These are phyloP conservation scores for Usnea hakonensis DNA, from an alignment of 495 filamentous ascomycete species.

Conservation along the genomic window DNA sequence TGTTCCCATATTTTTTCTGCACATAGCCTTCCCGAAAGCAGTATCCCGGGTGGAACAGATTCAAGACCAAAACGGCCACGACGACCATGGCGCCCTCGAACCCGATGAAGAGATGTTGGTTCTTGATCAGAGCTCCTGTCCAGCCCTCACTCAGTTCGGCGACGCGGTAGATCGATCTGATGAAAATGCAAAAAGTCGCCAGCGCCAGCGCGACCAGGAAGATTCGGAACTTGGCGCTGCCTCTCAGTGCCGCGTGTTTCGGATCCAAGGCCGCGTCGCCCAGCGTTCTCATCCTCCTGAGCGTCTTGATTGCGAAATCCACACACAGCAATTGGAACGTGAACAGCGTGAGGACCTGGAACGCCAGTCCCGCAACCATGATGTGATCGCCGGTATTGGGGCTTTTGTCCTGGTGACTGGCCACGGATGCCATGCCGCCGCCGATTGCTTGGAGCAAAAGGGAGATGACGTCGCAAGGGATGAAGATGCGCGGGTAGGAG, in stretches of 20 bases:
- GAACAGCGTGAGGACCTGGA: slow-evolving; percentile 56
- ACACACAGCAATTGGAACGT: slow-evolving; percentile 44
- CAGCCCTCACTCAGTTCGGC: slow-evolving; percentile 35
- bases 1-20: not conserved
- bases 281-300: not conserved
- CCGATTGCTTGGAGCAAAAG: slow-evolving; percentile 56
- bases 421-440: slow-evolving; percentile 50
- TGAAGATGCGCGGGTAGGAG: slow-evolving; percentile 56
- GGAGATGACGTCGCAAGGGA: slow-evolving; percentile 55
- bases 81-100: slow-evolving; percentile 32
- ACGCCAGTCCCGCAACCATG: slow-evolving; percentile 60
- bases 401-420: slow-evolving; percentile 31
- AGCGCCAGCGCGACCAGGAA: not conserved
- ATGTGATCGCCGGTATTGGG: slow-evolving; percentile 47
- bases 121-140: slow-evolving; percentile 26
- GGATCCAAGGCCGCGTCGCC: not conserved
- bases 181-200: slow-evolving; percentile 30
- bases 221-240: not conserved
- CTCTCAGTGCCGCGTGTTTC: not conserved
- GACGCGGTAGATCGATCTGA: slow-evolving; percentile 30
- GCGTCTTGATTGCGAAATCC: slow-evolving; percentile 38
- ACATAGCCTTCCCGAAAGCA: not conserved
- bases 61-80: slow-evolving; percentile 26
- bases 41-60: slow-evolving; percentile 24
- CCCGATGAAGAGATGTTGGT: slow-evolving; percentile 30